Percentiles rank a stretch among this genome's conserved stretches.
Evolutionary conservation across 345 rosid species (phyloP).

Genomic region (Hirschfeldia incana): DNA sequence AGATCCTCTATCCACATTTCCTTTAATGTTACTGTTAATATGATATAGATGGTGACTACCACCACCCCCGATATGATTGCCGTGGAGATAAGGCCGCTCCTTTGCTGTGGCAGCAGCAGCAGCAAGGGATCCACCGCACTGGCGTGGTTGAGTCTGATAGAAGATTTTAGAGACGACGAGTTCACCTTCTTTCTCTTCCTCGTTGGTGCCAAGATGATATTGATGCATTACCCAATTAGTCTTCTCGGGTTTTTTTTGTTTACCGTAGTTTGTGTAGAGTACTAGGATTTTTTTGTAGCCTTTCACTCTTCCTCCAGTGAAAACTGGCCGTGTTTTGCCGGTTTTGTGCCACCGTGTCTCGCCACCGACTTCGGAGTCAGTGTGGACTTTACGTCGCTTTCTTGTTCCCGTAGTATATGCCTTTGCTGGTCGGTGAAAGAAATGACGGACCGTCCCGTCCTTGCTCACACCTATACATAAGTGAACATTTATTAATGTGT

Average conservation of each 20-base stretch:
- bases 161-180: slow-evolving; percentile 91
- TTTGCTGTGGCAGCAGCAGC: slow-evolving; percentile 25
- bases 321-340: slow-evolving; percentile 89
- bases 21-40: slow-evolving; percentile 42
- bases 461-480: slow-evolving; percentile 62
- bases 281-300: slow-evolving; percentile 95
- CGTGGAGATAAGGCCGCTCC: slow-evolving; percentile 35
- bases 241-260: slow-evolving; percentile 89
- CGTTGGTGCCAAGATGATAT: slow-evolving; percentile 84
- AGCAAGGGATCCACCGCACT: slow-evolving; percentile 53
- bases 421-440: slow-evolving; percentile 97
- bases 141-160: slow-evolving; percentile 97
- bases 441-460: slow-evolving; percentile 89
- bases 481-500: neutral
- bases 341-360: slow-evolving; percentile 99
- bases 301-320: slow-evolving; percentile 53
- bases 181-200: slow-evolving; percentile 96
- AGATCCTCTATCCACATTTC: slow-evolving; percentile 25
- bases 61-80: slow-evolving; percentile 24
- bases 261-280: slow-evolving; percentile 94
- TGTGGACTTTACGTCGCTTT: slow-evolving; percentile 84
- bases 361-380: slow-evolving; percentile 60
- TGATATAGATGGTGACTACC: slow-evolving; percentile 30
- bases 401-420: slow-evolving; percentile 97
- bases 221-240: slow-evolving; percentile 99